A percentile compares a stretch with the other conserved stretches of the same genome.
phyloP scores from a whole-genome alignment of 192 early-diverging fungal species.

The Backusella liffmaniae region DNA sequence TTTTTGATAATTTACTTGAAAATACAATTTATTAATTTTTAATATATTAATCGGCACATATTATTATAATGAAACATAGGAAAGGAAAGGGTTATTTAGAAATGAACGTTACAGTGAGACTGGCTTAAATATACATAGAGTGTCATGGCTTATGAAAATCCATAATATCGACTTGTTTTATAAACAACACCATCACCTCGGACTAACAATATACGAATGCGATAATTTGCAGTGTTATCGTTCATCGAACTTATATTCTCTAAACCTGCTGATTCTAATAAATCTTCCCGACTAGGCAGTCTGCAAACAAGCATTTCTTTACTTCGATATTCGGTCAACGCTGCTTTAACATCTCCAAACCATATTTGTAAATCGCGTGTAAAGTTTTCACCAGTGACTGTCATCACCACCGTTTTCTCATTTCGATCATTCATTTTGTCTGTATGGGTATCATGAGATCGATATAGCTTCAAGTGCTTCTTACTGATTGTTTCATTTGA shows the following conservation, averaged over 20 bases:
- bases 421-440: background rate
- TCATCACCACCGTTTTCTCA: slow-evolving; percentile 41
- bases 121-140: background rate
- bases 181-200: slow-evolving; percentile 36
- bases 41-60: background rate
- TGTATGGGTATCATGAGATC: background rate
- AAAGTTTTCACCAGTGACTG: slow-evolving; percentile 63
- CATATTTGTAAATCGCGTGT: slow-evolving; percentile 63
- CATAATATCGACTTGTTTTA: slow-evolving; percentile 23
- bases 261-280: background rate
- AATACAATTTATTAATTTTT: background rate
- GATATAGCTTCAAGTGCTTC: background rate
- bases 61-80: background rate
- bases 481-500: background rate
- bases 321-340: slow-evolving; percentile 34
- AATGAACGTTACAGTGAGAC: background rate
- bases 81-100: background rate
- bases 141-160: background rate
- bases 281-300: slow-evolving; percentile 25
- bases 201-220: slow-evolving; percentile 31
- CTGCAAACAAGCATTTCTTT: slow-evolving; percentile 40
- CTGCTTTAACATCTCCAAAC: slow-evolving; percentile 40
- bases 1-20: background rate
- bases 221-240: background rate
- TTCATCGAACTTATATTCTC: background rate